These are phyloP conservation scores for Candida tammaniensis DNA, from an alignment of 805 yeast species.

Conservation along the genomic window DNA sequence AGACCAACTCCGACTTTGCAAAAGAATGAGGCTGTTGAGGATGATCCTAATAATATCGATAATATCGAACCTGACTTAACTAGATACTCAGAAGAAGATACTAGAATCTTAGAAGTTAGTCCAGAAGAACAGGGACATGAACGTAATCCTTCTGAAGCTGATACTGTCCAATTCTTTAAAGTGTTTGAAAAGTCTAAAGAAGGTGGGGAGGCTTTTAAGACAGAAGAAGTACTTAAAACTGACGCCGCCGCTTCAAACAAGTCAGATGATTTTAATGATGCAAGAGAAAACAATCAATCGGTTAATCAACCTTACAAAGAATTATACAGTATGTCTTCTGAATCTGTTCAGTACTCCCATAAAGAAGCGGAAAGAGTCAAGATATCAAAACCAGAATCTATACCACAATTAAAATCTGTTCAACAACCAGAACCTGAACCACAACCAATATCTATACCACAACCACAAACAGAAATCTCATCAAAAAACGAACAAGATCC, in stretches of 20 bases:
- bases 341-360: too few species aligned
- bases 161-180: slow-evolving; percentile 3
- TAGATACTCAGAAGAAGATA: slow-evolving; percentile 3
- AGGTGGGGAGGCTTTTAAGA: too few species aligned
- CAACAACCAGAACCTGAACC: background rate
- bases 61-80: slow-evolving; percentile 8
- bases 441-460: background rate
- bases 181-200: too few species aligned
- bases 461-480: background rate
- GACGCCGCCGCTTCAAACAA: too few species aligned
- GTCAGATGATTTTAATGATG: too few species aligned
- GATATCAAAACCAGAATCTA: too few species aligned
- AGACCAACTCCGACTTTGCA: slow-evolving; percentile 12
- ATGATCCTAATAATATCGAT: slow-evolving; percentile 3
- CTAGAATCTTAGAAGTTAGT: slow-evolving; percentile 3
- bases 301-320: too few species aligned
- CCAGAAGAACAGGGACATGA: slow-evolving; percentile 4
- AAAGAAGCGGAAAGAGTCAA: too few species aligned
- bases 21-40: slow-evolving; percentile 2
- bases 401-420: too few species aligned
- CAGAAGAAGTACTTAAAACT: too few species aligned
- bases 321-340: too few species aligned
- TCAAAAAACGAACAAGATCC: background rate
- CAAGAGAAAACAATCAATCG: too few species aligned
- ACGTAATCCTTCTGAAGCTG: background rate